Evolutionary conservation across 192 early-diverging fungal species (phyloP).

Genomic region (Mycoemilia scoparia): DNA sequence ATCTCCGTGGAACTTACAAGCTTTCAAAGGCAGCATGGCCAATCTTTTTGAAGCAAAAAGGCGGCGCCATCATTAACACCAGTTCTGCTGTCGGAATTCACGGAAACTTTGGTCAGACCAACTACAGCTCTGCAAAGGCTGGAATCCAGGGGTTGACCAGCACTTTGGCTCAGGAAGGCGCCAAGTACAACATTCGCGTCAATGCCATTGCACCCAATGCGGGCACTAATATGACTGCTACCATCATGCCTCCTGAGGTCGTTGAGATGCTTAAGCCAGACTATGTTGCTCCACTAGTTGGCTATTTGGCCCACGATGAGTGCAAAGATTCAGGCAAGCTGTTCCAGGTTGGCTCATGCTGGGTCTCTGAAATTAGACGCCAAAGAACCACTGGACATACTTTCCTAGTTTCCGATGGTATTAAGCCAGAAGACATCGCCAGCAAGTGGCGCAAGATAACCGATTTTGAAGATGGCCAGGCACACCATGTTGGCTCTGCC

Average conservation of each 20-base stretch:
- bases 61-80: slow-evolving; percentile 91
- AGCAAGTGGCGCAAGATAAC: slow-evolving; percentile 58
- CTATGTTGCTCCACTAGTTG: slow-evolving; percentile 87
- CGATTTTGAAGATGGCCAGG: slow-evolving; percentile 91
- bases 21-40: slow-evolving; percentile 93
- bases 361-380: slow-evolving; percentile 87
- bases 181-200: slow-evolving; percentile 72
- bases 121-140: slow-evolving; percentile 89
- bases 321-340: slow-evolving; percentile 60
- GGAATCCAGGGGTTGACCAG: slow-evolving; percentile 76
- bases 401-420: slow-evolving; percentile 64
- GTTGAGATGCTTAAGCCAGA: slow-evolving; percentile 91
- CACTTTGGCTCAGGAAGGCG: slow-evolving; percentile 84
- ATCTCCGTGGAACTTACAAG: slow-evolving; percentile 88
- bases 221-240: slow-evolving; percentile 93
- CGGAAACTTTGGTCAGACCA: slow-evolving; percentile 88
- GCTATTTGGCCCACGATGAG: slow-evolving; percentile 69
- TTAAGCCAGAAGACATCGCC: slow-evolving; percentile 76
- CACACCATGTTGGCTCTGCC: slow-evolving; percentile 48
- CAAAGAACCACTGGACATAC: slow-evolving; percentile 87
- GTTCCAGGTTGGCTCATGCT: slow-evolving; percentile 94
- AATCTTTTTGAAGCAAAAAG: slow-evolving; percentile 81
- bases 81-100: slow-evolving; percentile 84
- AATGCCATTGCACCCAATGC: slow-evolving; percentile 97
- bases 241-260: slow-evolving; percentile 88